Base-by-base conservation (phyloP, 2,329 filamentous ascomycete genomes). In the Chalara sp. region DNA sequence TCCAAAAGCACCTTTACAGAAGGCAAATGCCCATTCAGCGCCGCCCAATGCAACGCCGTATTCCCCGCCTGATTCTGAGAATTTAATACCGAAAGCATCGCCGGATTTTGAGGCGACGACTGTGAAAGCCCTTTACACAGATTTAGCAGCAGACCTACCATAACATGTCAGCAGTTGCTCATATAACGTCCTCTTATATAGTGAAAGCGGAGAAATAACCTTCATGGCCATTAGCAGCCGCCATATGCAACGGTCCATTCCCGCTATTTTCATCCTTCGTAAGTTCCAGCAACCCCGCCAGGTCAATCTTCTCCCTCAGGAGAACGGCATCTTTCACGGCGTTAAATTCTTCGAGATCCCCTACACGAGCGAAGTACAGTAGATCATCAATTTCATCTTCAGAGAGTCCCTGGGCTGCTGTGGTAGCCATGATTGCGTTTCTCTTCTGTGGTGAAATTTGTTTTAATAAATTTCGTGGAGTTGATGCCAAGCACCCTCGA, bases 1-100 rank as follows among this genome's bases (percentile, higher is more conserved):
- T 83, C 81, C 2, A 96, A 75, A 10, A 99, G 76, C 1, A 83
- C 70, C 72, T 91, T 87, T 6, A 96, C 89, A 4, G 83, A 80
- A 5, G 84, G 80, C 3, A 97, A 72, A 63, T 96, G 91, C 1
- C 91, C 91, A 49, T 95, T 93, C 50, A 96, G 73, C 0, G 89
- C 87, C 0, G 92, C 92, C 91, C 91, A 97, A 71, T 99, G 93
- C 52, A 99, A 74, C 0, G 89, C 81, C 1, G 92, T 96, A 72
- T 96, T 97, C 43, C 90, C 91, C 44, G 87, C 85, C 55, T 82
- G 74, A 64, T 99, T 99, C 54, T 79, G 75, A 2, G 77, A 73
- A 60, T 89, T 86, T 29, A 90, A 68, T 58, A 84, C 81, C 1
- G 75, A 49, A n/a, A 65, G 56, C 58, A 63, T 60, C 1, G 56